A percentile compares a stretch with the other conserved stretches of the same genome.
phyloP scores from a whole-genome alignment of 352 stramenopile genomes.

The Globisporangium acanthophoron region DNA sequence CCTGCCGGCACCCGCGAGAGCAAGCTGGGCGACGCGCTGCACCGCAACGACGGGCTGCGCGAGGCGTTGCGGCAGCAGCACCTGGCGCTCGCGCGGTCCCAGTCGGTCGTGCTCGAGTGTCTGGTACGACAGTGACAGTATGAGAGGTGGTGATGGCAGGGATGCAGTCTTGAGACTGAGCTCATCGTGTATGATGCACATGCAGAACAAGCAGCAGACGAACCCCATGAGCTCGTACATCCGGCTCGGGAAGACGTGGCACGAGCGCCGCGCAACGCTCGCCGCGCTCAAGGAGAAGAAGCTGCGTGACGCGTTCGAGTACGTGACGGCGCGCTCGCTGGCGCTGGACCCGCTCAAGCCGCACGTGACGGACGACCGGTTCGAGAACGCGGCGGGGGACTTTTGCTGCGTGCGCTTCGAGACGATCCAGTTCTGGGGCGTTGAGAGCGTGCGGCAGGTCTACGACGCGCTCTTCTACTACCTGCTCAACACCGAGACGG shows the following conservation, averaged over 20 bases:
- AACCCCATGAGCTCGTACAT: conserved; percentile 15
- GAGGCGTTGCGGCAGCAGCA: conserved; percentile 17
- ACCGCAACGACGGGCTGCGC: conserved; percentile 10
- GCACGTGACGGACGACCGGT: conserved; percentile 39
- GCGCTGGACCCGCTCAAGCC: conserved; percentile 19
- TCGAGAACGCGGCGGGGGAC: conserved; percentile 35
- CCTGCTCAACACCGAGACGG: conserved; percentile 57
- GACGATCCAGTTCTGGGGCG: conserved; percentile 38
- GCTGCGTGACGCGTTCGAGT: conserved; percentile 17
- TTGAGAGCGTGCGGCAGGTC: conserved; percentile 32
- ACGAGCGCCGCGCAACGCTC: conserved; percentile 8
- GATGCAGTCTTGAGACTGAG: not conserved
- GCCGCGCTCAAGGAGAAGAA: conserved; percentile 9
- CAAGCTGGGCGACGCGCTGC: conserved; percentile 7
- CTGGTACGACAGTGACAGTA: conserved; percentile 4
- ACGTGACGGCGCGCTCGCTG: conserved; percentile 21
- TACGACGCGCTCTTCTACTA: conserved; percentile 55
- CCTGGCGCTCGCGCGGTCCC: conserved; percentile 10
- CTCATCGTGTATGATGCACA: not conserved
- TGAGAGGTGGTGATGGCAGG: too few relatives aligned
- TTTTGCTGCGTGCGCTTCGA: conserved; percentile 57
- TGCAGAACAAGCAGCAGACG: conserved; percentile 10
- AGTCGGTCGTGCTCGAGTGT: conserved; percentile 15
- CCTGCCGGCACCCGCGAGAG: conserved; percentile 11
- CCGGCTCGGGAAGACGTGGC: conserved; percentile 7